Evolutionary conservation across 441 rosid species (phyloP).

Genomic region (Pelargonium fulgidum): DNA sequence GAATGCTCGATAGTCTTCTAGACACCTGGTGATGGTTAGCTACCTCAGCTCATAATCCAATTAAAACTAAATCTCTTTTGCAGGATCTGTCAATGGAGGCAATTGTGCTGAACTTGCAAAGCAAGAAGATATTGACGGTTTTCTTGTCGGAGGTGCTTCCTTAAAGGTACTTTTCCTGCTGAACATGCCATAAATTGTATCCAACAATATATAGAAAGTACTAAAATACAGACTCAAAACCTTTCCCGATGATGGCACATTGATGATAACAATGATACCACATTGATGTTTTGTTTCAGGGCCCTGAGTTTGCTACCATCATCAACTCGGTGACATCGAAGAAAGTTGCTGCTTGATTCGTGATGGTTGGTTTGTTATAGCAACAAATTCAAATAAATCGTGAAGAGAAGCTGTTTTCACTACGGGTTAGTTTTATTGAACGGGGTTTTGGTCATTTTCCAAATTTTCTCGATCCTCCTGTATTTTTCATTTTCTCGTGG

Average conservation of each 20-base stretch:
- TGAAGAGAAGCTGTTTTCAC: conserved; percentile 17
- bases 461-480: background rate
- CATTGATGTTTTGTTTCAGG: conserved; percentile 36
- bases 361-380: conserved; percentile 3
- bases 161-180: conserved; percentile 50
- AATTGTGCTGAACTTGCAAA: conserved; percentile 90
- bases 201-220: too few relatives aligned
- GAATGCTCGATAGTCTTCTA: background rate
- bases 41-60: conserved; percentile 5
- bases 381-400: conserved; percentile 25
- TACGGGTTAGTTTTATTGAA: conserved; percentile 14
- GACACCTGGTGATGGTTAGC: conserved; percentile 11
- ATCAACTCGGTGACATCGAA: conserved; percentile 81
- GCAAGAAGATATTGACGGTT: conserved; percentile 93
- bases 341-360: conserved; percentile 73
- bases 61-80: conserved; percentile 11
- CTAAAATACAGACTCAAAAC: background rate
- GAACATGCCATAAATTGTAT: too few relatives aligned
- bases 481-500: background rate
- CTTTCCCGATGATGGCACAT: too few relatives aligned
- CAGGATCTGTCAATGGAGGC: conserved; percentile 92
- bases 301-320: conserved; percentile 89
- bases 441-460: conserved; percentile 24
- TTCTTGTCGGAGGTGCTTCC: conserved; percentile 97
- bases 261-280: background rate